Evolutionary conservation across 2,329 filamentous ascomycete species (phyloP), one percentile per base, ranked within the genome.

Genomic region (Graphilbum ipis-grandicollis): DNA sequence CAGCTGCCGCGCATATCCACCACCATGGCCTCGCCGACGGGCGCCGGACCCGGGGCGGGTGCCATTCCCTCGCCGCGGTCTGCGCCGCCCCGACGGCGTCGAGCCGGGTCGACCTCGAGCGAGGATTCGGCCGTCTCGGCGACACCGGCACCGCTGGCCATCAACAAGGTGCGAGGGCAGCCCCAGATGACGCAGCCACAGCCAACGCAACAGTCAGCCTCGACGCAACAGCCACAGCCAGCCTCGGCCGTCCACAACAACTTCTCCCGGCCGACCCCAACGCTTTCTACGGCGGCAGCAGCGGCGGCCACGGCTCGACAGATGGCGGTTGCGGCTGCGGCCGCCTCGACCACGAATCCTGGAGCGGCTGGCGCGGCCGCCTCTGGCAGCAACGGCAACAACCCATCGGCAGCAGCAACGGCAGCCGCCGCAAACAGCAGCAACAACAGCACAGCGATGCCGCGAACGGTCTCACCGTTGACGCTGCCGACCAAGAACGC

Each of bases 251-350:
- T 19, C 10, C 60, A 62, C 18, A 67, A 68, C 41, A 73, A 70
- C 58, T 75, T 71, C 56, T 73, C 70, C 19, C 63, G 71, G 14
- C 69, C 71, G 30, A 62, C 56, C 6, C 55, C 52, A 6, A 55
- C 52, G 44, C 51, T 34, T 48, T 53, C 44, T 43, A 51, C 44
- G 46, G 38, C 51, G 48, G 41, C 43, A 17, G 44, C 51, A 48
- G 41, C 43, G n/a, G 44, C 46, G 7, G 43, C 43, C 2, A 34
- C 41, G 0, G 37, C 39, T 1, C 43, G 43, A 8, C 43, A 44
- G 22, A 32, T 37, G 3, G 34, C 39, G 7, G 37, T 33, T 1
- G 34, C 38, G 2, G 39, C 38, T 2, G 21, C 28, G 6, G 30
- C 33, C 23, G 17, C 21, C 2, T 25, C 14, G 9, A 2, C 22